Percentiles rank a stretch among this genome's conserved stretches.
phyloP scores from a whole-genome alignment of 768 basidiomycete genomes.

The Trametes punicea region DNA sequence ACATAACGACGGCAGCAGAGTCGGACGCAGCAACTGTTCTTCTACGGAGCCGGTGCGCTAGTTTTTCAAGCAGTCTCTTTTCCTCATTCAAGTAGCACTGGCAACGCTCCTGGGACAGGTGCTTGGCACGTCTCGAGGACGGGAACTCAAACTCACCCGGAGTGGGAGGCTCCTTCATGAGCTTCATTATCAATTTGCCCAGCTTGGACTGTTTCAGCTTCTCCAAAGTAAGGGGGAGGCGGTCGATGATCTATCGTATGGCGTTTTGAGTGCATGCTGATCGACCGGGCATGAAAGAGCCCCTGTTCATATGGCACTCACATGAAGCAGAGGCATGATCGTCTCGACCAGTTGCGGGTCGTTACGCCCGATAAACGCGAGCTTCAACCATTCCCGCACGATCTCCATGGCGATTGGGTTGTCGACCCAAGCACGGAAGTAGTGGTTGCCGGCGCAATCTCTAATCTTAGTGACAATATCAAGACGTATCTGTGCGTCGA shows the following conservation, averaged over 20 bases:
- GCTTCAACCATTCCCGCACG: conserved; percentile 78
- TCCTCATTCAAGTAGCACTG: not conserved
- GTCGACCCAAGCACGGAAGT: conserved; percentile 84
- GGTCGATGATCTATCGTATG: conserved; percentile 69
- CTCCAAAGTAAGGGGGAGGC: conserved; percentile 71
- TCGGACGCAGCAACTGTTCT: conserved; percentile 5
- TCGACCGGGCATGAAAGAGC: too few relatives aligned
- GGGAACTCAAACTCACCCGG: conserved; percentile 62
- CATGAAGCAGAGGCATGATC: conserved; percentile 83
- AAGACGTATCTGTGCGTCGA: conserved; percentile 60
- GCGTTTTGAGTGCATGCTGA: not conserved
- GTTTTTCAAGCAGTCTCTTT: not conserved
- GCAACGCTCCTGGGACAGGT: not conserved
- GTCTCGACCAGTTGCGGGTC: conserved; percentile 63
- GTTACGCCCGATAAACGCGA: conserved; percentile 54
- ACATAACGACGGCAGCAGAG: conserved; percentile 6
- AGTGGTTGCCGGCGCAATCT: conserved; percentile 82
- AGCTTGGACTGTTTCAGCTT: conserved; percentile 68
- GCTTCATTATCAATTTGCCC: conserved; percentile 74
- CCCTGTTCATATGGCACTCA: conserved; percentile 44
- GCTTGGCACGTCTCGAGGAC: not conserved
- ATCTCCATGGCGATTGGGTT: conserved; percentile 73
- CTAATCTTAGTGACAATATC: conserved; percentile 80
- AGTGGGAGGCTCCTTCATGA: conserved; percentile 71
- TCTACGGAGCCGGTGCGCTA: conserved; percentile 3